Percentiles rank a stretch among this genome's conserved stretches.
These are phyloP conservation scores for Sergeia podlipaevii DNA, from an alignment of 208 protist genomes.

Conservation along the genomic window DNA sequence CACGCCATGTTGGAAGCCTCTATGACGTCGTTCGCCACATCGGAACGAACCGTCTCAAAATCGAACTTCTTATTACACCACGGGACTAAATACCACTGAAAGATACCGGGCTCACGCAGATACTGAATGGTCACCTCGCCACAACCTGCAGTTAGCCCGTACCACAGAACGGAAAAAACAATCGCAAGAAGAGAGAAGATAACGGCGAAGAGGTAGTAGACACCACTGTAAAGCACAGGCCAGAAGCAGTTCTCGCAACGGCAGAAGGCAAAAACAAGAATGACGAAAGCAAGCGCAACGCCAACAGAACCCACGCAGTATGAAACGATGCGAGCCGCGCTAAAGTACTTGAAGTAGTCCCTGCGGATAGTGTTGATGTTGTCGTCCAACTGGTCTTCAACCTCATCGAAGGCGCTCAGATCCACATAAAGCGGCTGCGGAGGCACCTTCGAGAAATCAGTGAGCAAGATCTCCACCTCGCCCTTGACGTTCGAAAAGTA, in stretches of 20 bases:
- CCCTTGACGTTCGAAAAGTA: conserved; percentile 44
- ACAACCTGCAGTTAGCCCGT: conserved; percentile 31
- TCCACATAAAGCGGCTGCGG: conserved; percentile 14
- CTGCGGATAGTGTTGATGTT: conserved; percentile 20
- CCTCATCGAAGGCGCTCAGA: conserved; percentile 33
- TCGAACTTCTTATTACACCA: conserved; percentile 47
- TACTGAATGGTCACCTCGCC: conserved; percentile 65
- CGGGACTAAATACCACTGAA: conserved; percentile 80
- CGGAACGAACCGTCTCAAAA: conserved; percentile 23
- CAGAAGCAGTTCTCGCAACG: conserved; percentile 35
- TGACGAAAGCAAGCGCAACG: conserved; percentile 50
- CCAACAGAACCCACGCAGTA: conserved; percentile 47
- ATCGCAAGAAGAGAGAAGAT: conserved; percentile 53
- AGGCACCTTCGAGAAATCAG: conserved; percentile 22
- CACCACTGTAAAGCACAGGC: conserved; percentile 24
- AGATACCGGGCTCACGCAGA: conserved; percentile 55
- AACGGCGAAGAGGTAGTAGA: conserved; percentile 67
- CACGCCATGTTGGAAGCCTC: conserved; percentile 26
- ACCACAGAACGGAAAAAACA: conserved; percentile 50
- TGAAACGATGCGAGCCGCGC: conserved; percentile 39
- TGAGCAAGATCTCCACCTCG: conserved; percentile 30
- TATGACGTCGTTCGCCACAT: conserved; percentile 20
- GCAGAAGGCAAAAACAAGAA: conserved; percentile 51
- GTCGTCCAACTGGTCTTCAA: conserved; percentile 18
- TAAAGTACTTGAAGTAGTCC: conserved; percentile 69